Conservation (phyloP, 331 rosid genomes). For the Saraca asoca region DNA sequence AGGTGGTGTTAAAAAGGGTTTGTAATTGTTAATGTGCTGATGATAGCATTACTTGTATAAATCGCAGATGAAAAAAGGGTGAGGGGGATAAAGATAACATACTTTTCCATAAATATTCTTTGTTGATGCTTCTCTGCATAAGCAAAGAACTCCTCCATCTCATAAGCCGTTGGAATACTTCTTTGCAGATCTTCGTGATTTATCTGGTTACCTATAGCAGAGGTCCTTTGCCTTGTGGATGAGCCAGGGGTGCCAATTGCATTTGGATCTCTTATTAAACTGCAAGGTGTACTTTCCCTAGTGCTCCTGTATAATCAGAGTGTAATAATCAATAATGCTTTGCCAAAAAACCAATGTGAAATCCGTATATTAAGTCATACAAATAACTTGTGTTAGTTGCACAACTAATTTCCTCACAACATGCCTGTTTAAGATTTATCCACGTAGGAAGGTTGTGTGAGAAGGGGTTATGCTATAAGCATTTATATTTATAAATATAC, state of each 20-base stretch:
- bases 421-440: no score
- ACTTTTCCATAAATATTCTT: conserved; percentile 72
- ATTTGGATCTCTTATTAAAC: conserved; percentile 62
- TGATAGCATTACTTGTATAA: no score
- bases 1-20: no score
- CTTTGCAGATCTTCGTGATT: conserved; percentile 44
- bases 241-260: conserved; percentile 62
- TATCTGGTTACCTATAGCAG: conserved; percentile 24
- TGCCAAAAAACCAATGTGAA: background rate
- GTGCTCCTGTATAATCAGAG: conserved; percentile 55
- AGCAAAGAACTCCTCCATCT: conserved; percentile 83
- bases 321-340: conserved; percentile 1
- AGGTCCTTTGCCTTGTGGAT: conserved; percentile 55
- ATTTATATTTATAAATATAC: background rate
- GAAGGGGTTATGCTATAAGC: no score
- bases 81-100: conserved; percentile 7
- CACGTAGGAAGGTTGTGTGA: no score
- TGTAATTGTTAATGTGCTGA: no score
- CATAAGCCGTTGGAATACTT: conserved; percentile 63
- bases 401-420: no score
- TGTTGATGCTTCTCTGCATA: conserved; percentile 79
- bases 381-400: no score
- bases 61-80: background rate
- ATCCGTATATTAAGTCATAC: no score
- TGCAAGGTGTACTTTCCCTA: conserved; percentile 78